phyloP scores from a whole-genome alignment of 1,284 basidiomycete genomes.

The Chalciporus sp. region DNA sequence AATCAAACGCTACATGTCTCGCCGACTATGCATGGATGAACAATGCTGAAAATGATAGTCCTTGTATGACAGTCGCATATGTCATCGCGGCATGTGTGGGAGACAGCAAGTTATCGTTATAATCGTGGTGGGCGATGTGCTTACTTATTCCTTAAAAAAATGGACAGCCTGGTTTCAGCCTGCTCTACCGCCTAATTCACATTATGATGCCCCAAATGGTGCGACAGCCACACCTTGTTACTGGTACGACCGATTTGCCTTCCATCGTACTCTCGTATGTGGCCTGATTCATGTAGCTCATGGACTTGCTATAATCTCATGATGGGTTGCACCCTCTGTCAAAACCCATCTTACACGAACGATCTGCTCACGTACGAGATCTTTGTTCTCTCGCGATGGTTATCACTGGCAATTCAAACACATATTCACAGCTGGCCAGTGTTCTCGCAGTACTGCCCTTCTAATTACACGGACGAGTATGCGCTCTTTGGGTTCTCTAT shows the following conservation, averaged over 20 bases:
- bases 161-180: constrained; percentile 26
- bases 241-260: constrained; percentile 19
- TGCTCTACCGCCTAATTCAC: constrained; percentile 11
- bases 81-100: constrained; percentile 30
- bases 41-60: constrained; percentile 9
- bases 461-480: constrained; percentile 21
- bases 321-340: constrained; percentile 34
- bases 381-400: background rate
- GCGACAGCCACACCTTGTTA: constrained; percentile 27
- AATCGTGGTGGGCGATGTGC: background rate
- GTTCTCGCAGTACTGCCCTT: constrained; percentile 22
- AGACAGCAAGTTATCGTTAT: constrained; percentile 19
- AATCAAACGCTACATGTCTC: constrained; percentile 20
- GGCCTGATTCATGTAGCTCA: constrained; percentile 16
- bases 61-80: constrained; percentile 31
- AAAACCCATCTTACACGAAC: constrained; percentile 5
- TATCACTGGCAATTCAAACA: background rate
- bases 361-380: constrained; percentile 9
- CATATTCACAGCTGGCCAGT: constrained; percentile 20
- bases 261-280: background rate
- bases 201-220: constrained; percentile 23
- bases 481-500: background rate
- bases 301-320: constrained; percentile 36
- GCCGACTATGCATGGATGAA: constrained; percentile 28
- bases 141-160: background rate